Evolutionary conservation across 2,329 filamentous ascomycete genomes (phyloP).

Genomic region (Bipolaris oryzae): DNA sequence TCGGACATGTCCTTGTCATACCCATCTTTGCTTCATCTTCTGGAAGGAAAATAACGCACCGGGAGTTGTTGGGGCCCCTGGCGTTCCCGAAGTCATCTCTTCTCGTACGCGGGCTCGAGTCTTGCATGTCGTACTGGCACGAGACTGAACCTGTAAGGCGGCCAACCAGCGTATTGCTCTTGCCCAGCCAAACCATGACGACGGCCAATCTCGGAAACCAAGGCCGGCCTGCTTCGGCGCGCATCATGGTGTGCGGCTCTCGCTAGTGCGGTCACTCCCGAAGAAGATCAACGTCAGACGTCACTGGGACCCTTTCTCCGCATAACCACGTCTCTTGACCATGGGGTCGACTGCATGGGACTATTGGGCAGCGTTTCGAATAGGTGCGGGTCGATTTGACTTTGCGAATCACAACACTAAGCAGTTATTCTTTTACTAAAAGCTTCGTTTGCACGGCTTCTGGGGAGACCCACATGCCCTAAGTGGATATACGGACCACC

Average conservation of each 20-base stretch:
- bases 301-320: constrained; percentile 18
- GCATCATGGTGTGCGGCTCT: constrained; percentile 25
- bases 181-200: constrained; percentile 10
- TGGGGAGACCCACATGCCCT: constrained; percentile 22
- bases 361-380: background rate
- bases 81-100: background rate
- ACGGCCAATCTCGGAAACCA: constrained; percentile 4
- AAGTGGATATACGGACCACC: constrained; percentile 23
- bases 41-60: constrained; percentile 1
- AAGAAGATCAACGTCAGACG: constrained; percentile 21
- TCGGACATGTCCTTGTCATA: constrained; percentile 1
- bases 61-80: constrained; percentile 1
- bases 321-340: background rate
- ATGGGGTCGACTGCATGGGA: constrained; percentile 5
- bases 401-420: constrained; percentile 3
- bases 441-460: constrained; percentile 14
- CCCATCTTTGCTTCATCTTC: background rate
- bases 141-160: background rate
- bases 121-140: background rate
- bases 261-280: constrained; percentile 29
- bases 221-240: constrained; percentile 14
- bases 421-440: constrained; percentile 5
- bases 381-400: background rate
- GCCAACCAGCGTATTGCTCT: background rate
- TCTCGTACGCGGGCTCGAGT: background rate